Conservation (phyloP, 2,329 filamentous ascomycete genomes). For the Fonsecaea nubica region DNA sequence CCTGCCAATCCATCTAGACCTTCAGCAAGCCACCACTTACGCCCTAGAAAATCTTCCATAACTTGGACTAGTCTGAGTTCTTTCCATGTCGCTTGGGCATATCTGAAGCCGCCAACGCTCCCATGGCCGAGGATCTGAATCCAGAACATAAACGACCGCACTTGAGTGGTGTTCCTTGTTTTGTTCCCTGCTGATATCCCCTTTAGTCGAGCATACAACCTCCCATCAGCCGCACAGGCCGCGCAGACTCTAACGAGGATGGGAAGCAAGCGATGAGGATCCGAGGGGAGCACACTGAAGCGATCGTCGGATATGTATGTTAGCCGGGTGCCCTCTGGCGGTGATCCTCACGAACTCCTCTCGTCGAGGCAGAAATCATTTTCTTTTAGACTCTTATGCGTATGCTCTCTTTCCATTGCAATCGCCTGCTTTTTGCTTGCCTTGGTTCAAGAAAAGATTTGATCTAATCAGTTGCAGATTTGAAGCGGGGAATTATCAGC, state of each 20-base stretch:
- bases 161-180: slow-evolving; percentile 26
- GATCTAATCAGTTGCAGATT: not conserved
- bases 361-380: slow-evolving; percentile 8
- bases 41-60: slow-evolving; percentile 11
- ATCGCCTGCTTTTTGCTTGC: not conserved
- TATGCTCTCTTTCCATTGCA: slow-evolving; percentile 18
- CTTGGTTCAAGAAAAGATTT: not conserved
- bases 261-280: not conserved
- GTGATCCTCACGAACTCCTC: slow-evolving; percentile 18
- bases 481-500: not conserved
- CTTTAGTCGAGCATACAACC: slow-evolving; percentile 21
- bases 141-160: slow-evolving; percentile 28
- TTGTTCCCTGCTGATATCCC: slow-evolving; percentile 14
- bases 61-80: slow-evolving; percentile 13
- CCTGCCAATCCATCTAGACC: slow-evolving; percentile 20
- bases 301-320: slow-evolving; percentile 17
- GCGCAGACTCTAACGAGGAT: slow-evolving; percentile 12
- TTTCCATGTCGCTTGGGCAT: slow-evolving; percentile 7
- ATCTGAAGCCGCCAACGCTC: slow-evolving; percentile 1
- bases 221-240: slow-evolving; percentile 10
- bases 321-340: not conserved
- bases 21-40: slow-evolving; percentile 23
- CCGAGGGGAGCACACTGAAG: slow-evolving; percentile 15
- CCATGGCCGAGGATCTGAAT: slow-evolving; percentile 18
- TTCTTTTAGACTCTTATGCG: slow-evolving; percentile 2